Base-by-base conservation (phyloP, 345 rosid species). In the Ceriops tagal region DNA sequence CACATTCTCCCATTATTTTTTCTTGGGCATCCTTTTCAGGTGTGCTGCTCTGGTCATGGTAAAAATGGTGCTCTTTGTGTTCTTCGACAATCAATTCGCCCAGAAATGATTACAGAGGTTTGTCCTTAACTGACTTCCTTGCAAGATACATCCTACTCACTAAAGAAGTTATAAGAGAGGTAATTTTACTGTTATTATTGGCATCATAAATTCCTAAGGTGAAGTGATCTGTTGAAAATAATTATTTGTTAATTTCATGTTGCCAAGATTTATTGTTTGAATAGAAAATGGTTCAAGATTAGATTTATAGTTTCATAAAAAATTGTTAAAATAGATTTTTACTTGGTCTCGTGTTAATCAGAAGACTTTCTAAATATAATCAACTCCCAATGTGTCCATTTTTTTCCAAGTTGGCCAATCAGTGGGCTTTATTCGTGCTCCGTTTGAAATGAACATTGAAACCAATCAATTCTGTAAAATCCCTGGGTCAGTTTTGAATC, bases 41-140 rank as follows among this genome's bases (percentile, higher is more conserved):
- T 95, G 13, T 95, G 96, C 88, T 95, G 99, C 79, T 95, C 99
- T 73, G 99, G 99, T 80, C 97, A 95, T 82, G 99, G 99, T 60
- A 95, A 95, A 78, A 95, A 92, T 75, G 99, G 99, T 37, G 61
- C 93, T 66, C 75, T 95, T 49, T 88, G 83, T 81, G 89, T 95
- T 74, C 97, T 92, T 77, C 88, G 88, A 78, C 99, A 92, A 81
- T 95, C 99, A 46, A 78, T 95, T 86, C 88, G 99, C 77, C 99
- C 99, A 3, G 99, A 95, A 78, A 79, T 85, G 88, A 95, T 95
- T 59, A 92, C 99, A 57, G 99, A 95, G 97, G 99, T 89, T 51
- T 64, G 70, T 62, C 18, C 53, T 26, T 77, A 57, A 68, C 24
- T 56, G 59, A 24, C 30, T 56, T 56, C 59, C 59, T 21, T 43